Percentiles rank a stretch among this genome's conserved stretches.
These are phyloP conservation scores for Hyphopichia burtonii DNA, from an alignment of 1,139 yeast genomes.

Conservation along the genomic window DNA sequence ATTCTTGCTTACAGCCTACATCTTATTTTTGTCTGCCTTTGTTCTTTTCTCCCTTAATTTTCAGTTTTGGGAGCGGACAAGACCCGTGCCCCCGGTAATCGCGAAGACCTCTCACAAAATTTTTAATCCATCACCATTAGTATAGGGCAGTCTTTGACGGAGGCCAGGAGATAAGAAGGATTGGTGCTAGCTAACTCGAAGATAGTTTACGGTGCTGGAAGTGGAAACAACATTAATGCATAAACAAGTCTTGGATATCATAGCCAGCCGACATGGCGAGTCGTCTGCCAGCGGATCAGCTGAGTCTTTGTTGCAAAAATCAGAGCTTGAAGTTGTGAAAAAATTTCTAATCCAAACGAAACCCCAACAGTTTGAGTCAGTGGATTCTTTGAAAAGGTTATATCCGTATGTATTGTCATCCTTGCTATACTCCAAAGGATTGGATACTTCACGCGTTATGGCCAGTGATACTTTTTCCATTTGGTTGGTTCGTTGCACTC, in stretches of 20 bases:
- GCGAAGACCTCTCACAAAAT: neutral
- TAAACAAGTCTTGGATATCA: neutral
- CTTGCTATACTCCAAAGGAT: constrained; percentile 21
- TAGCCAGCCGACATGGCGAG: constrained; percentile 2
- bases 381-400: neutral
- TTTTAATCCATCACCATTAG: neutral
- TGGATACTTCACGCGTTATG: constrained; percentile 32
- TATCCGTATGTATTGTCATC: constrained; percentile 14
- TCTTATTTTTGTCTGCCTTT: neutral
- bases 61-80: neutral
- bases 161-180: no score
- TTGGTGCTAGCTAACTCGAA: no score
- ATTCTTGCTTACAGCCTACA: neutral
- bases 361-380: constrained; percentile 2
- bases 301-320: neutral
- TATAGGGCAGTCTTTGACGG: no score
- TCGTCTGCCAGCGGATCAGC: neutral
- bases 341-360: constrained; percentile 11
- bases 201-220: no score
- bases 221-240: neutral
- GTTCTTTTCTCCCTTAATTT: no score
- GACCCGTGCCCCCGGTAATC: neutral
- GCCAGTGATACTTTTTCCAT: constrained; percentile 63
- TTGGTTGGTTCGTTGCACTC: constrained; percentile 59
- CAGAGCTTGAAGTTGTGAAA: constrained; percentile 7